A percentile compares a stretch with the other conserved stretches of the same genome.
Evolutionary conservation across 352 stramenopile species (phyloP).

Genomic region (Pythium sukuiense): DNA sequence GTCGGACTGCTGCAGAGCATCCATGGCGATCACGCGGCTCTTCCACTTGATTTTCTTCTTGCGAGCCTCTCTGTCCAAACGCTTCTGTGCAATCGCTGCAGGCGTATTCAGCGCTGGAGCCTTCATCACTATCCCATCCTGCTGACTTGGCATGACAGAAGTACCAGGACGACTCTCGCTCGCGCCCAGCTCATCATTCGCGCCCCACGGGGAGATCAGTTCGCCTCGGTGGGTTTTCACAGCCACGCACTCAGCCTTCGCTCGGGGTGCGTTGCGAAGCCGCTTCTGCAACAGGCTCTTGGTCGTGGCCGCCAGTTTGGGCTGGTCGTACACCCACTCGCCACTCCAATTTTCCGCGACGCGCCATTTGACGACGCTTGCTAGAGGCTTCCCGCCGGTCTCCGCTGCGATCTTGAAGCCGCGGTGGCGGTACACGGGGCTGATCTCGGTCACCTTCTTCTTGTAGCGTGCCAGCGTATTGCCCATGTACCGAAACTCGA

Average conservation of each 20-base stretch:
- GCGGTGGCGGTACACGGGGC: slow-evolving; percentile 51
- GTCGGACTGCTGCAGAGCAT: slow-evolving; percentile 43
- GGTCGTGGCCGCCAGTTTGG: slow-evolving; percentile 28
- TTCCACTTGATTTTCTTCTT: slow-evolving; percentile 43
- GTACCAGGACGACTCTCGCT: slow-evolving; percentile 8
- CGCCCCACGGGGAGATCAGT: slow-evolving; percentile 38
- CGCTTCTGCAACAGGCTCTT: slow-evolving; percentile 44
- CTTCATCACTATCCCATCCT: background rate
- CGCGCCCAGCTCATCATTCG: background rate
- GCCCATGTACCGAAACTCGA: slow-evolving; percentile 68
- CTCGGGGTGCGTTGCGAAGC: slow-evolving; percentile 34
- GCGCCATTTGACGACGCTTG: slow-evolving; percentile 37
- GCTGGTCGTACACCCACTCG: slow-evolving; percentile 60
- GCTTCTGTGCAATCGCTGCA: slow-evolving; percentile 12
- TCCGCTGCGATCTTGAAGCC: slow-evolving; percentile 32
- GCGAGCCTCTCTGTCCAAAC: slow-evolving; percentile 22
- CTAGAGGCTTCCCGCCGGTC: slow-evolving; percentile 28
- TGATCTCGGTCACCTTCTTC: slow-evolving; percentile 52
- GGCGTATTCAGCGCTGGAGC: background rate
- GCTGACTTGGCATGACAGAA: background rate
- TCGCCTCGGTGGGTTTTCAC: slow-evolving; percentile 56
- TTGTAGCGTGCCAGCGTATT: slow-evolving; percentile 64
- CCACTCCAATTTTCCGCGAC: slow-evolving; percentile 61
- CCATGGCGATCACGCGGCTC: slow-evolving; percentile 58
- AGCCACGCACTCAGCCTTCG: slow-evolving; percentile 29